These are phyloP conservation scores for Verticillium isaacii DNA, from an alignment of 2,329 filamentous ascomycete genomes.

Conservation along the genomic window DNA sequence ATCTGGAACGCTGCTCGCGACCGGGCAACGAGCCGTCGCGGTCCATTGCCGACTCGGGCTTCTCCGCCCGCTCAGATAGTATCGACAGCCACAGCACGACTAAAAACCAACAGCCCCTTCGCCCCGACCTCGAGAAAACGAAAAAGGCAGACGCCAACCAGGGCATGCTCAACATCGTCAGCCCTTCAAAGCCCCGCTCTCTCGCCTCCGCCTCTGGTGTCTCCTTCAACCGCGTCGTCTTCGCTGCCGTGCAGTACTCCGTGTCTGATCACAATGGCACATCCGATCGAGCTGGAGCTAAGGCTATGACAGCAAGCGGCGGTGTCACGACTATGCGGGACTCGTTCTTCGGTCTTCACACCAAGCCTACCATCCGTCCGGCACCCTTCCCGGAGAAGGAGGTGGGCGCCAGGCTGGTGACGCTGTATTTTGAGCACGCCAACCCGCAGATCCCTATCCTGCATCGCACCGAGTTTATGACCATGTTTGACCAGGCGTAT, in stretches of 20 bases:
- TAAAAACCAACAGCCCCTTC: conserved; percentile 26
- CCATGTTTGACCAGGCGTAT: conserved; percentile 80
- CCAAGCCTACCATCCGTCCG: conserved; percentile 79
- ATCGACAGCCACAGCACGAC: conserved; percentile 27
- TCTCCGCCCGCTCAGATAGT: conserved; percentile 28
- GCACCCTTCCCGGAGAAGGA: conserved; percentile 78
- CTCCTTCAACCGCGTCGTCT: conserved; percentile 89
- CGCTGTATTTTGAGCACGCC: conserved; percentile 90
- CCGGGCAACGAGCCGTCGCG: conserved; percentile 30
- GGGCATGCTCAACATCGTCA: conserved; percentile 71
- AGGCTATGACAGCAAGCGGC: conserved; percentile 30
- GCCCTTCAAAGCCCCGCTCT: conserved; percentile 72
- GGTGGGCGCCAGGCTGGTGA: conserved; percentile 67
- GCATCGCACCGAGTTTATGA: conserved; percentile 84
- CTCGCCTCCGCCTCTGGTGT: conserved; percentile 85
- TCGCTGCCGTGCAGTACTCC: conserved; percentile 80
- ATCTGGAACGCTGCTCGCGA: conserved; percentile 62
- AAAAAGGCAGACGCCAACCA: conserved; percentile 28
- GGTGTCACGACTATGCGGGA: conserved; percentile 80
- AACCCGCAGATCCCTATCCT: conserved; percentile 95
- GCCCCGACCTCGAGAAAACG: conserved; percentile 17
- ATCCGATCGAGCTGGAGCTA: conserved; percentile 20
- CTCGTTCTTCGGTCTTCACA: conserved; percentile 95
- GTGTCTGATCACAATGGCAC: conserved; percentile 60
- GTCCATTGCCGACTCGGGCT: conserved; percentile 25